These are phyloP conservation scores for Trichoderma sp. DNA, from an alignment of 2,329 filamentous ascomycete species.

Conservation along the genomic window DNA sequence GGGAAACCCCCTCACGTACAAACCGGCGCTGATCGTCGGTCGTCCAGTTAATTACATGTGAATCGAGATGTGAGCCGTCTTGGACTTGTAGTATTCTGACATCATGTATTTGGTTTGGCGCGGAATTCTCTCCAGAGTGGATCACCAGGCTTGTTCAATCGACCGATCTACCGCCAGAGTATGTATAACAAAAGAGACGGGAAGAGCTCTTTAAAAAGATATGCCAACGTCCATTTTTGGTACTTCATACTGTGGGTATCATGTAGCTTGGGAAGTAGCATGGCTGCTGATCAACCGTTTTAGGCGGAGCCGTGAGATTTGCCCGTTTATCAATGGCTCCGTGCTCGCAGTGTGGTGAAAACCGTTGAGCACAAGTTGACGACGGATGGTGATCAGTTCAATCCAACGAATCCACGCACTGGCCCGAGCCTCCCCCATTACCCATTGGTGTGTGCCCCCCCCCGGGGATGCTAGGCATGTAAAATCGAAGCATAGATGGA, in stretches of 20 bases:
- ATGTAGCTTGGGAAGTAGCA: neutral
- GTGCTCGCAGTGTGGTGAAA: neutral
- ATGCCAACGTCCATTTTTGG: neutral
- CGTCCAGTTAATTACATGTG: neutral
- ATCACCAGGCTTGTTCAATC: neutral
- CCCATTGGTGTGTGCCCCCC: neutral
- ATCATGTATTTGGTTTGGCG: neutral
- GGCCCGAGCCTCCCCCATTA: neutral
- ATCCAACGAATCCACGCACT: neutral
- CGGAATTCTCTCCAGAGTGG: neutral
- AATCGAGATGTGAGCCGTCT: constrained; percentile 1
- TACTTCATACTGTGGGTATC: neutral
- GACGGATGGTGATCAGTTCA: neutral
- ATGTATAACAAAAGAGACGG: neutral
- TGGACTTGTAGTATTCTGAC: constrained; percentile 5
- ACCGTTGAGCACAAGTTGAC: neutral
- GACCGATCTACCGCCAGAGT: neutral
- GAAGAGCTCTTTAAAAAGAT: neutral
- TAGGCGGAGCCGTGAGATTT: neutral
- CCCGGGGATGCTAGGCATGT: neutral
- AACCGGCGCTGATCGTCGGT: neutral
- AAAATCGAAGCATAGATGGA: neutral
- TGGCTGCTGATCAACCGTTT: neutral
- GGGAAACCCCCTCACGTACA: neutral
- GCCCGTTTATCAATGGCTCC: neutral